Percentiles rank a stretch among this genome's conserved stretches.
Evolutionary conservation across 2,329 filamentous ascomycete species (phyloP).

Genomic region (Trichoderma semiorbis): DNA sequence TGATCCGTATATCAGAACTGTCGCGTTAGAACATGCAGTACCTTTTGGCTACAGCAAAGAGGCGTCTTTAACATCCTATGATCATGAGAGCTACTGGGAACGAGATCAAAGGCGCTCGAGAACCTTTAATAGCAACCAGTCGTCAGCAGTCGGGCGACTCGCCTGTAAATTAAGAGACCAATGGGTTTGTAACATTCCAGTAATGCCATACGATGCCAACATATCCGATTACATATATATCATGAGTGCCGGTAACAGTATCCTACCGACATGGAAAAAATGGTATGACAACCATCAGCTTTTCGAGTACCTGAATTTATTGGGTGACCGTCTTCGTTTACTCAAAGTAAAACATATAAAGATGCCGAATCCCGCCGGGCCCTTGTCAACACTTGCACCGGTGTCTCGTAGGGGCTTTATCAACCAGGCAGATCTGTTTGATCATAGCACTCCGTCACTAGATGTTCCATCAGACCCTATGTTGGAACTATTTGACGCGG

Average conservation of each 20-base stretch:
- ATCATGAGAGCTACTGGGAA: not conserved
- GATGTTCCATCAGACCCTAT: not conserved
- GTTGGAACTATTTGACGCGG: not conserved
- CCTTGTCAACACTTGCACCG: not conserved
- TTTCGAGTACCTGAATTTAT: not conserved
- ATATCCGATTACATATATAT: not conserved
- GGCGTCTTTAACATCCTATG: not conserved
- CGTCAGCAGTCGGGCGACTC: not conserved
- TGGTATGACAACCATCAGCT: not conserved
- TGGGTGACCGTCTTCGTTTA: not conserved
- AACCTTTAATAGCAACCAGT: not conserved
- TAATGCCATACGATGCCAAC: not conserved
- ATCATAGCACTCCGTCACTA: not conserved
- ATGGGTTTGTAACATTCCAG: not conserved
- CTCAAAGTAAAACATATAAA: not conserved
- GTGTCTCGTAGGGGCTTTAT: not conserved
- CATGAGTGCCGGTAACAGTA: not conserved
- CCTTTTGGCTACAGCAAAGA: not conserved
- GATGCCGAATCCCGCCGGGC: not conserved
- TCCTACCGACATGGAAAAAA: not conserved
- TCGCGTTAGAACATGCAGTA: not conserved
- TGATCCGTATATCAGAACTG: not conserved
- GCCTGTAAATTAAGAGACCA: not conserved
- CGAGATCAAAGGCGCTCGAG: not conserved
- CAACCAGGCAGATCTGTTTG: not conserved